Evolutionary conservation across 176 grass and related monocot genomes (phyloP), one percentile per base, ranked within the genome.

Genomic region (Thalia dealbata): DNA sequence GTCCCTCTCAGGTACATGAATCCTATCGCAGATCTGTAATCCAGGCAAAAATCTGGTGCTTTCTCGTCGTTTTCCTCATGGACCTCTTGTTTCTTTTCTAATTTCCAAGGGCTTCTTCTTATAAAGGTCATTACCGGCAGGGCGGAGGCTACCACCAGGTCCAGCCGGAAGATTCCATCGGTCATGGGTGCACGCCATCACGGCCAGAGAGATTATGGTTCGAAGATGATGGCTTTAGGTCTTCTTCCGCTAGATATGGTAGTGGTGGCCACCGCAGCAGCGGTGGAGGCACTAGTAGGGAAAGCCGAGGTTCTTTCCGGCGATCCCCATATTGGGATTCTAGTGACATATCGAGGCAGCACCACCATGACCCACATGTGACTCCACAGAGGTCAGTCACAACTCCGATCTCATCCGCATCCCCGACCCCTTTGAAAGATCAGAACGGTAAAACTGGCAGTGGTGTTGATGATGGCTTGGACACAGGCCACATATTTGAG

Each of bases 371-470:
- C 18, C 26, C 38, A 3, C 25, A 62, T 61, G 18, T 45, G 67
- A 84, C 85, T 10, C 79, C 90, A 52, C 86, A 86, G 64, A 88
- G 90, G 81, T 88, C 95, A 73, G 81, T 99, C 2, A 87, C 95
- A 10, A 85, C 88, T 15, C 90, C 87, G 27, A 86, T 88, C 73
- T 80, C 60, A 54, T 82, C 76, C 0, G 38, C 75, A 72, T 50
- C 54, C 26, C 77, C 67, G 42, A 18, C 55, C 52, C 58, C 62
- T 43, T 14, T 38, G 61, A 77, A 77, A 70, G 77, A 60, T 46
- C 30, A 32, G 52, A 64, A 43, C 79, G 61, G 75, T n/a, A 78
- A 45, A 38, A 52, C 10, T n/a, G 67, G 35, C 45, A 56, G 35
- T 30, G 88, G 78, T 46, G 73, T 25, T 63, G 81, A 55, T 56